Evolutionary conservation across 2,329 filamentous ascomycete species (phyloP), one percentile per base, ranked within the genome.

Genomic region (Hypomyces rosellus): DNA sequence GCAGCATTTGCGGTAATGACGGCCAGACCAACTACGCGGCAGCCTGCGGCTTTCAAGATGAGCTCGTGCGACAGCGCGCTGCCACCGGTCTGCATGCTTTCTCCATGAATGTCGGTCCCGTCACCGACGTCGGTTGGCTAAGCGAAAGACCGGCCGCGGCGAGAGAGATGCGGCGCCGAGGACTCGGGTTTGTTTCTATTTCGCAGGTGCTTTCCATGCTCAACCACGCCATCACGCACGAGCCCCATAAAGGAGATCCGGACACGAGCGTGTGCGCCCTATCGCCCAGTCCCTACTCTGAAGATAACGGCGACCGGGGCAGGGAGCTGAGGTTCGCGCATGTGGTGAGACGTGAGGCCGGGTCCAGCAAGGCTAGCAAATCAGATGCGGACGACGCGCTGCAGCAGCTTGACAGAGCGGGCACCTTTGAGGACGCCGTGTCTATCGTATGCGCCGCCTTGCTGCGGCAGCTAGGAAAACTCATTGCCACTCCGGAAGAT

Each of bases 21-120:
- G 63, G 61, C 0, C 59, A 70, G 49, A 49, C 48, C 40, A 67
- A 65, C 47, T 70, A 70, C 54, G 59, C 58, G 33, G 61, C 67
- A 0, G 65, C 58, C 11, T 53, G 54, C 44, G 43, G 49, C 16
- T 70, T 65, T 50, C 58, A 67, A 7, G 69, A 71, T 51, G 49
- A 54, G 2, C 65, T 71, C 20, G 64, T 64, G 1, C 59, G 60
- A 1, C 60, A 60, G 18, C 58, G 63, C 14, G 52, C 54, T 4
- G 25, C 41, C 5, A 56, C 57, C 1, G 65, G 64, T 1, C 56
- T 59, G 30, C 4, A 60, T 0, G 62, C 61, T 7, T 52, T 59
- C 1, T 58, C 65, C 0, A 37, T 70, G 6, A 60, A 47, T 9
- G 56, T 68, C 2, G 63, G 62, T 1, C 59, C 67, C 54, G 63